Base-by-base conservation (phyloP, 139 green algal genomes). In the Raphidocelis subcapitata region DNA sequence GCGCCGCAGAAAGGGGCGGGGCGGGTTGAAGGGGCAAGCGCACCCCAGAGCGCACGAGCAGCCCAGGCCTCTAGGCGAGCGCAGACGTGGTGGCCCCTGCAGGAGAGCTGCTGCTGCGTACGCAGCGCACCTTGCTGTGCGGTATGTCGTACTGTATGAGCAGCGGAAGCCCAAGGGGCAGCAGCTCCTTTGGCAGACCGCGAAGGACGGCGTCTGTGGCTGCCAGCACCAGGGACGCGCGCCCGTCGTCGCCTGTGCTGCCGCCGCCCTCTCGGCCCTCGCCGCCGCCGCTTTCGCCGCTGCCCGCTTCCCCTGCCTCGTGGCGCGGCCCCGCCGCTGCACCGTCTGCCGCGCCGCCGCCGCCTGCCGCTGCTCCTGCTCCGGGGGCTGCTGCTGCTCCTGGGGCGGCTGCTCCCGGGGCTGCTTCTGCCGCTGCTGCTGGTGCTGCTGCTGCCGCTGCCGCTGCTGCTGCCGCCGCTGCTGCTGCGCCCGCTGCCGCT, bases 91-190 rank as follows among this genome's bases (percentile, higher is more conserved):
- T 21, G 32, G 44, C 28, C 60, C 14, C 28, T 67, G 29, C 24
- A 12, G 23, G 28, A 20, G 55, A 14, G 55, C 8, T 10, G 28
- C 16, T 21, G 28, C 14, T 20, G 55, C 55, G n/a, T 21, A 20
- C 8, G 16, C 49, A n/a, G 20, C 18, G 18, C 18, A 57, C n/a
- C 23, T 36, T n/a, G n/a, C 59, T 5, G 8, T 24, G 59, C 29
- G 29, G 72, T n/a, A 87, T 67, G n/a, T 87, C 82, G 55, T 76
- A 87, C 59, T 84, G 75, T 3, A 87, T 62, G 32, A 87, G 57
- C 62, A 87, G 52, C 12, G 67, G 36, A 8, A 78, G 23, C 0
- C 77, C 78, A 3, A 83, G 41, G 2, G 77, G 78, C 28, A 81
- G 49, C 36, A 83, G 28, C 23, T 84, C 72, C 49, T 68, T 76